Conservation (phyloP, 805 yeast genomes). For the Cyberlindnera euphorbiae region DNA sequence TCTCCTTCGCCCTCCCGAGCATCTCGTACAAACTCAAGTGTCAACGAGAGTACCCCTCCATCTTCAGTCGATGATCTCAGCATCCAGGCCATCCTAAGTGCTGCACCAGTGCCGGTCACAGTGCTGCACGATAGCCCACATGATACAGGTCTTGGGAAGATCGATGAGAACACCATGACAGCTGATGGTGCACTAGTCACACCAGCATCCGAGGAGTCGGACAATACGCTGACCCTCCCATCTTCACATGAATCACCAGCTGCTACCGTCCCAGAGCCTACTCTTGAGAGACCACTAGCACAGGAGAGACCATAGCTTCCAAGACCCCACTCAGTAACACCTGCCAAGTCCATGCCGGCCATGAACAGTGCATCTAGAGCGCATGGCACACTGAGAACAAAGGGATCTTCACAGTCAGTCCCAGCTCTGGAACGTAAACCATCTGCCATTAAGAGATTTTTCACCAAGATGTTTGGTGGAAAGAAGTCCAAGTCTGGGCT, state of each 20-base stretch:
- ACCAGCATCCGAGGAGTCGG: not conserved
- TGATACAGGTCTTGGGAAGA: constrained; percentile 13
- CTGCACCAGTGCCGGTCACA: not conserved
- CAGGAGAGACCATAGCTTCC: too few relatives aligned
- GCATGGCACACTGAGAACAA: too few relatives aligned
- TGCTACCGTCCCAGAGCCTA: too few relatives aligned
- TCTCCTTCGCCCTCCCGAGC: constrained; percentile 27
- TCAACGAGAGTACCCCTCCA: constrained; percentile 26
- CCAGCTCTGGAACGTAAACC: constrained; percentile 15
- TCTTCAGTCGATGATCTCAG: constrained; percentile 27
- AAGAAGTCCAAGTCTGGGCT: constrained; percentile 11
- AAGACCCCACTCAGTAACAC: too few relatives aligned
- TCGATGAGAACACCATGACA: constrained; percentile 15
- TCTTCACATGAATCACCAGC: too few relatives aligned
- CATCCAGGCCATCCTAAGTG: constrained; percentile 1
- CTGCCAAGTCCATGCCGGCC: too few relatives aligned
- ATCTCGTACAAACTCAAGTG: constrained; percentile 23
- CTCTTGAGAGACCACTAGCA: too few relatives aligned
- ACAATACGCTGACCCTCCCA: not conserved
- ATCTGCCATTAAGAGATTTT: constrained; percentile 20
- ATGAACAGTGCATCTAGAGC: too few relatives aligned
- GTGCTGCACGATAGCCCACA: constrained; percentile 2
- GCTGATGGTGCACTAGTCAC: not conserved
- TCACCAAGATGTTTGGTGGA: constrained; percentile 15
- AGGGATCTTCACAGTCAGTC: too few relatives aligned